Percentiles rank a stretch among this genome's conserved stretches.
Evolutionary conservation across 495 filamentous ascomycete species (phyloP).

Genomic region (Evansstolkia leycettana): DNA sequence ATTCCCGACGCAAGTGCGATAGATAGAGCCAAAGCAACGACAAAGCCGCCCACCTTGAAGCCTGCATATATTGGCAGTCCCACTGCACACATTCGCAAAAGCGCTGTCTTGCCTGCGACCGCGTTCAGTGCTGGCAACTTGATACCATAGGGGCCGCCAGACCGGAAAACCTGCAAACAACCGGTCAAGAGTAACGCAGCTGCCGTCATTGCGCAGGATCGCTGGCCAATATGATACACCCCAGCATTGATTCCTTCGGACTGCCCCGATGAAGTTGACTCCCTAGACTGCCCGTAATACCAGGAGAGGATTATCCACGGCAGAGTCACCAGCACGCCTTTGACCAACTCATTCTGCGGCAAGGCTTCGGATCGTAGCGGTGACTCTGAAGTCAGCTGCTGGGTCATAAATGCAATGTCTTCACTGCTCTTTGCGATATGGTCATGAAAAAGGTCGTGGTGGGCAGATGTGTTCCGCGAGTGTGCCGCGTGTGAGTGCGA

Average conservation of each 20-base stretch:
- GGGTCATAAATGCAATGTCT: neutral
- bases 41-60: constrained; percentile 41
- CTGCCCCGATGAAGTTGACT: neutral
- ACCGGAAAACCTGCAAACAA: constrained; percentile 10
- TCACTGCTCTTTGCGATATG: neutral
- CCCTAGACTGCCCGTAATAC: constrained; percentile 22
- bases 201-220: constrained; percentile 12
- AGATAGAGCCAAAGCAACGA: constrained; percentile 38
- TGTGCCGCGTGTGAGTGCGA: constrained; percentile 17
- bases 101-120: constrained; percentile 5
- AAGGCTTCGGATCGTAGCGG: neutral
- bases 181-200: constrained; percentile 20
- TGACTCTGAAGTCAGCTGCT: neutral
- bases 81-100: constrained; percentile 22
- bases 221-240: constrained; percentile 8
- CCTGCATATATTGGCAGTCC: constrained; percentile 45
- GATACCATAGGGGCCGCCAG: constrained; percentile 1
- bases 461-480: neutral
- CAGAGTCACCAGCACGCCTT: constrained; percentile 19
- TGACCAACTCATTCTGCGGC: constrained; percentile 13
- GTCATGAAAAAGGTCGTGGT: neutral
- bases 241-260: neutral
- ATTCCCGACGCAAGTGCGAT: constrained; percentile 31
- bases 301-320: constrained; percentile 33
- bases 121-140: constrained; percentile 10